These are phyloP conservation scores for Microdochium bolleyi DNA, from an alignment of 2,329 filamentous ascomycete genomes.

Conservation along the genomic window DNA sequence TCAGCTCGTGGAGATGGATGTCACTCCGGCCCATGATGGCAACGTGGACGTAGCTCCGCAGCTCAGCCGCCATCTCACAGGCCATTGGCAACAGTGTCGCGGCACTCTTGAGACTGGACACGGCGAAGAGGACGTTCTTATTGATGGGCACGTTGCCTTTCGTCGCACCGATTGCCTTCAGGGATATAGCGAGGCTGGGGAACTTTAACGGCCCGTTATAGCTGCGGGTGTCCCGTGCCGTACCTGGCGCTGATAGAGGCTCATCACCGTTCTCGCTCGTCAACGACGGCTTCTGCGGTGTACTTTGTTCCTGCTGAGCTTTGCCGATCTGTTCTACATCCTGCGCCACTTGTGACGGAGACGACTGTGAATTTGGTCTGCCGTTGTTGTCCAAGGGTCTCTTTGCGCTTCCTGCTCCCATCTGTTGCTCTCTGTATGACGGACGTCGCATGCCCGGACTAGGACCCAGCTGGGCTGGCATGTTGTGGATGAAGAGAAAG, in stretches of 20 bases:
- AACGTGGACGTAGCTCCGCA: constrained; percentile 72
- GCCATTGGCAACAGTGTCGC: constrained; percentile 70
- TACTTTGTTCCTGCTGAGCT: background rate
- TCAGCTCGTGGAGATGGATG: constrained; percentile 60
- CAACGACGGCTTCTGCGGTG: background rate
- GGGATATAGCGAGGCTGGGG: constrained; percentile 51
- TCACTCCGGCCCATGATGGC: constrained; percentile 67
- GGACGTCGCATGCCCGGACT: constrained; percentile 29
- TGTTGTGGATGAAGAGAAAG: constrained; percentile 58
- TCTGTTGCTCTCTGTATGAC: constrained; percentile 16
- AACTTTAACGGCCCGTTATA: constrained; percentile 69
- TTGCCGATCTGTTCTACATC: background rate
- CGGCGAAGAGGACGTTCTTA: constrained; percentile 71
- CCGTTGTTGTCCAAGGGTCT: background rate
- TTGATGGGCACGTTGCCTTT: constrained; percentile 44
- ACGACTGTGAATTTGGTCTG: background rate
- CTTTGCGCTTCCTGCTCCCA: background rate
- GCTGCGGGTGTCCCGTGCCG: constrained; percentile 24
- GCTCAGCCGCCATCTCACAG: constrained; percentile 71
- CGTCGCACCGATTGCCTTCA: constrained; percentile 51
- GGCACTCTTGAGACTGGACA: constrained; percentile 65
- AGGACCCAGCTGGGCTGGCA: constrained; percentile 38
- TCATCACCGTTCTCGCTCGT: background rate
- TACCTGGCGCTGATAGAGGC: background rate
- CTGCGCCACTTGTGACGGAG: background rate